These are phyloP conservation scores for Dentipellis sp. DNA, from an alignment of 768 basidiomycete genomes.

Conservation along the genomic window DNA sequence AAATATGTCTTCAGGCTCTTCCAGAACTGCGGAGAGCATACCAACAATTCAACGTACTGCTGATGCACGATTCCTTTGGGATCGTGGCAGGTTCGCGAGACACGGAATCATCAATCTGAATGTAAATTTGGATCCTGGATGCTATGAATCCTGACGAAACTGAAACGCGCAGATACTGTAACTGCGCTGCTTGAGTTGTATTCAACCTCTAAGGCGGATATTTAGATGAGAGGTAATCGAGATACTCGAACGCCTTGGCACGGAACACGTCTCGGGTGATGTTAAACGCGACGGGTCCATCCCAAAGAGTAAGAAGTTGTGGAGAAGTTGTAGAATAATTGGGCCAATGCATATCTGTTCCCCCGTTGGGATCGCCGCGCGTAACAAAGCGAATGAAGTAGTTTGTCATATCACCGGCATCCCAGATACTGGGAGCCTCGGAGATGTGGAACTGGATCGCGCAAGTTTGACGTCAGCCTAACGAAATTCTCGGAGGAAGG, in stretches of 20 bases:
- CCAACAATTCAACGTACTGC: too few species aligned
- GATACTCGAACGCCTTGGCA: conserved; percentile 2
- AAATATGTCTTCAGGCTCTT: too few species aligned
- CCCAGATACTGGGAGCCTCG: conserved; percentile 7
- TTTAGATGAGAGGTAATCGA: background rate
- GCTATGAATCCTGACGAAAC: too few species aligned
- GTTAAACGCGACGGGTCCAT: conserved; percentile 9
- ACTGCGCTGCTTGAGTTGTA: too few species aligned
- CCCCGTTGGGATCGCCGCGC: conserved; percentile 17
- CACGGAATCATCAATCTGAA: too few species aligned
- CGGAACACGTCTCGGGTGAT: conserved; percentile 18
- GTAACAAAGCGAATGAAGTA: conserved; percentile 20
- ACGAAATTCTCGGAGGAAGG: conserved; percentile 5
- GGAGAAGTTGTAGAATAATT: conserved; percentile 11
- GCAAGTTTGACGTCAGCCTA: background rate
- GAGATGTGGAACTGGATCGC: conserved; percentile 6
- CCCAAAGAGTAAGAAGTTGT: conserved; percentile 16
- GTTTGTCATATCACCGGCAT: conserved; percentile 9
- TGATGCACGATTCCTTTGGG: too few species aligned
- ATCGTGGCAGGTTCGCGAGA: too few species aligned
- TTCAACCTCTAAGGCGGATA: background rate
- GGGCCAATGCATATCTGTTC: conserved; percentile 15
- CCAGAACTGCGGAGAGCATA: too few species aligned
- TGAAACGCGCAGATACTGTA: too few species aligned
- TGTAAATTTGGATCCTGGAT: too few species aligned